A percentile compares a stretch with the other conserved stretches of the same genome.
These are phyloP conservation scores for Hydnum rufescens DNA, from an alignment of 768 basidiomycete genomes.

Conservation along the genomic window DNA sequence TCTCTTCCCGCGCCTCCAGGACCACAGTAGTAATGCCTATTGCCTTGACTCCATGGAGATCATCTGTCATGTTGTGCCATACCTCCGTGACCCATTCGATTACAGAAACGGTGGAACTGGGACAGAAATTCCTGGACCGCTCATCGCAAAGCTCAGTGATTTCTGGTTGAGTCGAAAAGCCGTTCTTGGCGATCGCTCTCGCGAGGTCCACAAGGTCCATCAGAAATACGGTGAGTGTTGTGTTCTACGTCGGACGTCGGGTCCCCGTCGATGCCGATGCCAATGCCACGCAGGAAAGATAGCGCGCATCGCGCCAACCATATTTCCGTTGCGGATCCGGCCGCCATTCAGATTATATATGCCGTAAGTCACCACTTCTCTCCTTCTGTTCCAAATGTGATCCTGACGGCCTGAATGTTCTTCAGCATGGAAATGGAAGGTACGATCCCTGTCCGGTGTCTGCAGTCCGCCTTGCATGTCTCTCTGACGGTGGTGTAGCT, in stretches of 20 bases:
- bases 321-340: conserved; percentile 57
- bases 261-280: neutral
- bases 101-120: conserved; percentile 20
- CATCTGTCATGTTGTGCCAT: conserved; percentile 23
- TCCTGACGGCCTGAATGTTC: neutral
- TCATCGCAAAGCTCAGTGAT: conserved; percentile 50
- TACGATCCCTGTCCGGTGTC: neutral
- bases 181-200: conserved; percentile 54
- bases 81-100: conserved; percentile 27
- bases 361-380: conserved; percentile 18
- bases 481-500: conserved; percentile 7
- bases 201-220: conserved; percentile 54
- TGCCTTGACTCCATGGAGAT: too few relatives aligned
- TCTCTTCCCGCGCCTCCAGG: too few relatives aligned
- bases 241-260: neutral
- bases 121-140: conserved; percentile 45
- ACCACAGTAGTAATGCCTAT: too few relatives aligned
- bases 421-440: conserved; percentile 43
- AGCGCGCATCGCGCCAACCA: conserved; percentile 62
- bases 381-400: neutral
- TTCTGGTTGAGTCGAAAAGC: conserved; percentile 48
- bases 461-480: conserved; percentile 15
- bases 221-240: conserved; percentile 40
- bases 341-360: conserved; percentile 54
- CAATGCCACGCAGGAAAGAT: conserved; percentile 29